Base-by-base conservation (phyloP, 345 rosid species). In the Citrus reticulata region DNA sequence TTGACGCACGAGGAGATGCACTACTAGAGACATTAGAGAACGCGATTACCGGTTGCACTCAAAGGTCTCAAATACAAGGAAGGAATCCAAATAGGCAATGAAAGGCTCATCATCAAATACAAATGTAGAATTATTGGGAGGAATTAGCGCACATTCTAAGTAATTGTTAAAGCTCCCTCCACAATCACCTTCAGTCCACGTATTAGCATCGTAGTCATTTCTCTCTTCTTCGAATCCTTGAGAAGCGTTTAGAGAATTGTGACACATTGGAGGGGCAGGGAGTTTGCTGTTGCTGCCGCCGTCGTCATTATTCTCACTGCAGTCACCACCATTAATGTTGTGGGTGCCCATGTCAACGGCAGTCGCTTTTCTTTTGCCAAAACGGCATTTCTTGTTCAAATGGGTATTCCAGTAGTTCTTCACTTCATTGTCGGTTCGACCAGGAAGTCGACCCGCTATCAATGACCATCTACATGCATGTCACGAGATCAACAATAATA, bases 331-430 rank as follows among this genome's bases (percentile, higher is more conserved):
- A 69, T 64, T 75, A 64, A 37, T 57, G 65, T 29, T 54, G 46
- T 75, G 59, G 66, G 40, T 42, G 61, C 72, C 68, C 20, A 81
- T 35, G 29, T 78, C 83, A 0, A 37, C 30, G 46, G 51, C 51
- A 46, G 51, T 46, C 51, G 74, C 68, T 81, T 84, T 87, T 70
- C 84, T 81, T 84, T 81, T 86, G 49, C 83, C 86, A 25, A 66
- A 14, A 57, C 25, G 78, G 40, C 78, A 24, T 73, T 85, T 88
- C 90, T 90, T 93, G 88, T 86, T 92, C 86, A 92, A 83, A 94
- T 92, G 95, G 54, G 98, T 92, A 87, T 94, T 92, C 98, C 97
- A 94, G 77, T 92, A 92, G 91, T 94, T 94, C 83, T 94, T 92
- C 79, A 92, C 93, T 74, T 94, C 98, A 37, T 94, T 94, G 70